Evolutionary conservation across 345 rosid genomes (phyloP), one percentile per base, ranked within the genome.

Genomic region (Rhodamnia rubescens): DNA sequence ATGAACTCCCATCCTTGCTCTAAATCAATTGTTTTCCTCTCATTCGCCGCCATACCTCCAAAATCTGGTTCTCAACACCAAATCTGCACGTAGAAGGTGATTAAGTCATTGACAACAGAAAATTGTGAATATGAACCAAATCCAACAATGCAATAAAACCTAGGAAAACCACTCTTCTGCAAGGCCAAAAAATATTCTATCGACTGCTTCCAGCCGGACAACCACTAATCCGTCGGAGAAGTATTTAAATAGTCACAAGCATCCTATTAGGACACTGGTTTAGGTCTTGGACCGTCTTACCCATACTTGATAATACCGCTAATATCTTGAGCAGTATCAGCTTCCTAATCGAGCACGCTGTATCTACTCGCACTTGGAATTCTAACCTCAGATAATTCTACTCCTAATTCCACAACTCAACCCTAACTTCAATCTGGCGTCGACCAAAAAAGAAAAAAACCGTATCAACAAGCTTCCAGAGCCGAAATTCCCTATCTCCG

Each of bases 1-100:
- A 95, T 89, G 87, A 87, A 88, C 50, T 88, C 91, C 96, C 96
- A 95, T 91, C 96, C 96, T 82, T 93, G 89, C 26, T 90, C 94
- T 40, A 93, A 86, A 50, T 91, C 92, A 16, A 90, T 90, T 8
- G 91, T 89, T 89, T 88, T 89, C 84, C 90, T 88, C 75, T 92
- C 97, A 6, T 75, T 92, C 93, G 51, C 57, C 57, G n/a, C 59
- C 81, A 82, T 83, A 24, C 20, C 44, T 78, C 53, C 44, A 40
- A 26, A 0, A 85, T 54, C 57, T 20, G 9, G 42, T 24, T 52
- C 58, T 27, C 82, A 11, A 53, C 47, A 85, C 42, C 61, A 75
- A 69, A 69, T 78, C 82, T 85, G 86, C 64, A 74, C 18, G 42
- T 0, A 1, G 80, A 36, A 74, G n/a, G 27, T 12, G 44, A 75